These are phyloP conservation scores for Podospora comata DNA, from an alignment of 495 filamentous ascomycete genomes.

Conservation along the genomic window DNA sequence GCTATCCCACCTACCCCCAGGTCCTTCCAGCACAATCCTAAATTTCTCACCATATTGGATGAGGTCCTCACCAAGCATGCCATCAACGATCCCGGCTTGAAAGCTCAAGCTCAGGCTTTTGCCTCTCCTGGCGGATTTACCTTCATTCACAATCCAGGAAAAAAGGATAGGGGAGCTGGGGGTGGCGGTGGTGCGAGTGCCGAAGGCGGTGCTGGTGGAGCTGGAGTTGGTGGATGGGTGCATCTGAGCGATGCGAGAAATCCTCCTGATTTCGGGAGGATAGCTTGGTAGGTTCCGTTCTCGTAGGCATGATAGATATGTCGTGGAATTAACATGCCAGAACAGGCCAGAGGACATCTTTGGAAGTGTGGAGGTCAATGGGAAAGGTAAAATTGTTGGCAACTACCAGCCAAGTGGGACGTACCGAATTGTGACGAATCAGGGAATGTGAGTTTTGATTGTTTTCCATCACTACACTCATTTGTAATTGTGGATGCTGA, in stretches of 20 bases:
- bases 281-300: conserved; percentile 54
- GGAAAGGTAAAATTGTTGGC: conserved; percentile 63
- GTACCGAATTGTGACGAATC: conserved; percentile 64
- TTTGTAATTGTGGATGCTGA: neutral
- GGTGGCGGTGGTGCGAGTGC: conserved; percentile 74
- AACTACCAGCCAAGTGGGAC: conserved; percentile 66
- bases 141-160: conserved; percentile 28
- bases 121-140: conserved; percentile 71
- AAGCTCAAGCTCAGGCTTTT: conserved; percentile 74
- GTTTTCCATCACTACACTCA: neutral
- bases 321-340: neutral
- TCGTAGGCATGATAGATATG: neutral
- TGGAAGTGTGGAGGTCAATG: conserved; percentile 85
- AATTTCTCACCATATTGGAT: conserved; percentile 73
- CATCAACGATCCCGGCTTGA: conserved; percentile 64
- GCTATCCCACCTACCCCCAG: conserved; percentile 71
- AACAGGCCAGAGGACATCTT: conserved; percentile 77
- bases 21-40: conserved; percentile 71
- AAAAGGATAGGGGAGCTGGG: conserved; percentile 38
- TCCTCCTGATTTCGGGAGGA: conserved; percentile 85
- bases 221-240: conserved; percentile 79
- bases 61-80: conserved; percentile 68
- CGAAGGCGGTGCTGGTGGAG: conserved; percentile 81
- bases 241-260: conserved; percentile 81
- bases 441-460: conserved; percentile 60